Conservation (phyloP, 441 rosid species). For the Viola pubescens region DNA sequence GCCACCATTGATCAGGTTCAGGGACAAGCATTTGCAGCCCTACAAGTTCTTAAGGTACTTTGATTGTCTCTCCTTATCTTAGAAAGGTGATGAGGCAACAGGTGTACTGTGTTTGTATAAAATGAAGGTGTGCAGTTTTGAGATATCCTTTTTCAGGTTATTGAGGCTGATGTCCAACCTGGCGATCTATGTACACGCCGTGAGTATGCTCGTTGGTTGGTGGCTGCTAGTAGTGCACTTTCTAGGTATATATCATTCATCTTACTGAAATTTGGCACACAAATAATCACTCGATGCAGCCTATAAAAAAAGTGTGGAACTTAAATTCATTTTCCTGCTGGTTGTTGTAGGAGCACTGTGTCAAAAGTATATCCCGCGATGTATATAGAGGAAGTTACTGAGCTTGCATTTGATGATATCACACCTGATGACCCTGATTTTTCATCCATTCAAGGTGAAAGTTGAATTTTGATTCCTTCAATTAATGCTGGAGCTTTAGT, state of each 20-base stretch:
- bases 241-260: constrained; percentile 52
- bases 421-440: constrained; percentile 84
- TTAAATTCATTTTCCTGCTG: constrained; percentile 16
- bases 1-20: constrained; percentile 81
- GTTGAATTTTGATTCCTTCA: constrained; percentile 4
- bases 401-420: constrained; percentile 89
- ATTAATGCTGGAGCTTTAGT: not conserved
- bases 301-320: constrained; percentile 1
- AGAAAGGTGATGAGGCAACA: not conserved
- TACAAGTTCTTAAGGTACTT: constrained; percentile 71
- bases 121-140: constrained; percentile 12
- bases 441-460: constrained; percentile 81
- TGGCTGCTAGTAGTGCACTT: constrained; percentile 70
- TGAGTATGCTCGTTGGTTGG: constrained; percentile 93
- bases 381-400: constrained; percentile 84
- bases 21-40: constrained; percentile 76
- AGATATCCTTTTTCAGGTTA: constrained; percentile 45
- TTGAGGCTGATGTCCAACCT: constrained; percentile 67
- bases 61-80: constrained; percentile 9
- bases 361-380: constrained; percentile 95
- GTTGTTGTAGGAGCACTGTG: constrained; percentile 49
- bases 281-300: constrained; percentile 5
- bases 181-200: constrained; percentile 83
- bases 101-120: not conserved
- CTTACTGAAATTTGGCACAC: constrained; percentile 7